Conservation (phyloP, 257 asterid genomes). For the Sherardia arvensis region DNA sequence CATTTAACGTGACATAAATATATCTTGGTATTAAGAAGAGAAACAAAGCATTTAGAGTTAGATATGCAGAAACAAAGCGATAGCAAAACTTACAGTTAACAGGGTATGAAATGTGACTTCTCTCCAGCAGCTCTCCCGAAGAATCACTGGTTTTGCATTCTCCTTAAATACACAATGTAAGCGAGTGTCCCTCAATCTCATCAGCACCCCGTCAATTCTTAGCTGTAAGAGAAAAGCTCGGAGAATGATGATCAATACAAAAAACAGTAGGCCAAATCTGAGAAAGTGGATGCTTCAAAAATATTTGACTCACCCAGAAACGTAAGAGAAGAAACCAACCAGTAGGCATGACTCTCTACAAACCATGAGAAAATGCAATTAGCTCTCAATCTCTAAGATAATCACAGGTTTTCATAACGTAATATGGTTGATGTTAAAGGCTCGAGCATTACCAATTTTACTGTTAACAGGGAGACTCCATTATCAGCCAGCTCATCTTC, state of each 20-base stretch:
- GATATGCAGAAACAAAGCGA: background rate
- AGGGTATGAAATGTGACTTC: slow-evolving; percentile 66
- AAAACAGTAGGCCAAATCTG: background rate
- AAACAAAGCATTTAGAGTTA: background rate
- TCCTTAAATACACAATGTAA: slow-evolving; percentile 66
- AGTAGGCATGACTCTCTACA: slow-evolving; percentile 98
- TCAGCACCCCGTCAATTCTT: slow-evolving; percentile 96
- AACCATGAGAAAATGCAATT: slow-evolving; percentile 15
- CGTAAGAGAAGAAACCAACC: slow-evolving; percentile 97
- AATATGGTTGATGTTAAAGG: slow-evolving; percentile 13
- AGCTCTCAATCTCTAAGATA: slow-evolving; percentile 18
- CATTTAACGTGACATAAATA: background rate
- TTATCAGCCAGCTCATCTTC: slow-evolving; percentile 99
- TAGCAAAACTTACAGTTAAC: slow-evolving; percentile 40
- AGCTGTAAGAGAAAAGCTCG: slow-evolving; percentile 42
- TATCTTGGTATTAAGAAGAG: background rate
- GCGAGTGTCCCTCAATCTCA: slow-evolving; percentile 98
- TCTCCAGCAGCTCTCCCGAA: slow-evolving; percentile 90
- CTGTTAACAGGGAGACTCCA: slow-evolving; percentile 91
- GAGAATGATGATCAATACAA: background rate
- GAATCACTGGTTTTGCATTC: slow-evolving; percentile 45
- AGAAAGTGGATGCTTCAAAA: slow-evolving; percentile 14
- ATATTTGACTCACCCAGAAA: slow-evolving; percentile 78
- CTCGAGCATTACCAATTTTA: slow-evolving; percentile 68
- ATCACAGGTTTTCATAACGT: slow-evolving; percentile 2